Evolutionary conservation across 805 yeast species (phyloP), one percentile per base, ranked within the genome.

Genomic region (Hanseniaspora guilliermondii): DNA sequence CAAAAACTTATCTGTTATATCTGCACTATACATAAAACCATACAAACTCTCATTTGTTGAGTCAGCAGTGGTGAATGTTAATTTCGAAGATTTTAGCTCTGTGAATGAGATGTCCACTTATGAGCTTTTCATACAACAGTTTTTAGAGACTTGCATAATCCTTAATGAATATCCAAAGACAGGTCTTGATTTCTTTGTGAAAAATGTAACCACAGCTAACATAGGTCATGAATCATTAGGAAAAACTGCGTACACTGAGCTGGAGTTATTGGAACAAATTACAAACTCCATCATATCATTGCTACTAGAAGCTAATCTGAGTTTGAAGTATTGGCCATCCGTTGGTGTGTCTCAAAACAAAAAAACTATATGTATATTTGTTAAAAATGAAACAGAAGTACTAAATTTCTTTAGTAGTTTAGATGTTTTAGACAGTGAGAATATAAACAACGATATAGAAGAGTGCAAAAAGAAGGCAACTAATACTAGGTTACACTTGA

Each of bases 81-180:
- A 66, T 30, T 56, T 72, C 35, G 69, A 70, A 52, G 72, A 71
- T 54, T 68, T 65, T 19, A 64, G 69, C 12, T 12, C 41, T 11
- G 17, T 5, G 8, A 21, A 30, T 4, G 71, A 72, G 53, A 67
- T 64, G 21, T 63, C 71, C 12, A 48, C 56, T 57, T 65, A 60
- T 45, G 55, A 67, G 58, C 70, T 47, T 58, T 74, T 66, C 57
- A 64, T 65, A 58, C 68, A 62, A 56, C 70, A 63, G 61, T 69
- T 66, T 56, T 69, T 70, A 56, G 67, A 68, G 35, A 65, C 70
- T 42, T 68, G 69, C 37, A 63, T 73, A 47, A 64, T 69, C 54
- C 70, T 87, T 35, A 77, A 77, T 14, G 80, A 82, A 58, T 93
- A 93, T 65, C 97, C 97, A 4, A 91, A 91, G 67, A 85, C 96